phyloP scores from a whole-genome alignment of 2,329 filamentous ascomycete genomes.

The Alternaria brassicae region DNA sequence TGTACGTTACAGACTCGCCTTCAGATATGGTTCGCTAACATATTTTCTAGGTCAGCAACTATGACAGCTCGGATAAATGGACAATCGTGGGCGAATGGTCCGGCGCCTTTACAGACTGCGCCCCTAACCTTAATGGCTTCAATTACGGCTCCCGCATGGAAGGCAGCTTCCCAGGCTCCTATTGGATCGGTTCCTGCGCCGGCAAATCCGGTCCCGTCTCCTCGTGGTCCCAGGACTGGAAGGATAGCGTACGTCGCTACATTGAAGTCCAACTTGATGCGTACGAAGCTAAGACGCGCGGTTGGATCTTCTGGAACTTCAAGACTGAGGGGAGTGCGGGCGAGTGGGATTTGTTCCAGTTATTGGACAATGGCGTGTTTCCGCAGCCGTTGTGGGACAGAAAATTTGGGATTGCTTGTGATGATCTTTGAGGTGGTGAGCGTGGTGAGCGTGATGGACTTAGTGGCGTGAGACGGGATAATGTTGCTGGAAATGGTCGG shows the following conservation, averaged over 20 bases:
- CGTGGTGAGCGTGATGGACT: background rate
- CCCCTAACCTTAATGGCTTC: slow-evolving; percentile 55
- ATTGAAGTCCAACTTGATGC: slow-evolving; percentile 64
- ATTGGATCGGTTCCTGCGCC: slow-evolving; percentile 61
- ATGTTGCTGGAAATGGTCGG: background rate
- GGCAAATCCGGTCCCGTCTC: slow-evolving; percentile 59
- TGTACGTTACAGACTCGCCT: slow-evolving; percentile 30
- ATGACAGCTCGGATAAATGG: slow-evolving; percentile 66
- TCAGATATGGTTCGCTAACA: background rate
- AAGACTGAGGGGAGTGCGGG: slow-evolving; percentile 60
- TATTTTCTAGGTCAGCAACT: slow-evolving; percentile 41
- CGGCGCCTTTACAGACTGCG: slow-evolving; percentile 68
- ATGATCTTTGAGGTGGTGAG: slow-evolving; percentile 26
- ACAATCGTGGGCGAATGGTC: slow-evolving; percentile 72
- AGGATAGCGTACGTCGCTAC: slow-evolving; percentile 57
- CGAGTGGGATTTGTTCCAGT: slow-evolving; percentile 61
- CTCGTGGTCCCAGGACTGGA: slow-evolving; percentile 56
- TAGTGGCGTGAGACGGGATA: background rate
- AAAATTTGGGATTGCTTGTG: slow-evolving; percentile 40
- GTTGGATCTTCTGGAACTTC: slow-evolving; percentile 67
- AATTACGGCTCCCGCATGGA: slow-evolving; percentile 65
- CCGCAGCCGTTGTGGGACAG: slow-evolving; percentile 48
- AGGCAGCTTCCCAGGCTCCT: slow-evolving; percentile 59
- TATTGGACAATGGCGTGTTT: slow-evolving; percentile 60
- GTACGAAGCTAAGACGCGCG: slow-evolving; percentile 58